Base-by-base conservation (phyloP, 2,329 filamentous ascomycete species). In the Trichoderma atrobrunneum region DNA sequence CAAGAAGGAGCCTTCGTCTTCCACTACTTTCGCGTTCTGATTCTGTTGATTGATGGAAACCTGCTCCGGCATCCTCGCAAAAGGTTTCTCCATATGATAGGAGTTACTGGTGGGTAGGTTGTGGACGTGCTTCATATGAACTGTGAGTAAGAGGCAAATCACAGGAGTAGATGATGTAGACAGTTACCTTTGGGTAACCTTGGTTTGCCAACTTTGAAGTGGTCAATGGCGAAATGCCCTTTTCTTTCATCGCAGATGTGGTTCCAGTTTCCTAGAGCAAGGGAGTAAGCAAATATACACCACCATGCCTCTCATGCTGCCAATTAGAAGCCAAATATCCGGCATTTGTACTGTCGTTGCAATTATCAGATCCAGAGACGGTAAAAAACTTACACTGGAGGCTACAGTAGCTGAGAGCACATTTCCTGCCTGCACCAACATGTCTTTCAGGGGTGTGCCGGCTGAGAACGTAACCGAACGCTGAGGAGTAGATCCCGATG, bases 31-130 rank as follows among this genome's bases (percentile, higher is more conserved):
- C 57, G 88, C 78, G 67, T 85, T 84, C 72, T 88, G 84, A 73
- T 87, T 87, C 78, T 92, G 89, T 79, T 89, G 86, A 65, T 84
- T 85, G 64, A 91, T 81, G n/a, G 85, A 79, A 57, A 84, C 84
- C 77, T 94, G 91, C 79, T 94, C 90, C n/a, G 89, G 89, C 62
- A 95, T 86, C 78, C 91, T 92, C 71, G 91, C 89, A 74, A 94
- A 84, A 66, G 94, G 88, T 73, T 90, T 90, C 77, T 96, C 93
- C 85, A 95, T 89, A 10, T 87, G 85, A 70, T 85, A 87, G 34
- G 81, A 74, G 54, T 87, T 85, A 61, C 78, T 74, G 12, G 79
- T 74, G 7, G 77, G 76, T 4, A 77, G 59, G 39, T 87, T 85
- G 75, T 86, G 84, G 73, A 78, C 84, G 65, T 83, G 79, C 82